Percentiles rank a stretch among this genome's conserved stretches.
These are phyloP conservation scores for Auricularia heimuer DNA, from an alignment of 768 basidiomycete species.

Conservation along the genomic window DNA sequence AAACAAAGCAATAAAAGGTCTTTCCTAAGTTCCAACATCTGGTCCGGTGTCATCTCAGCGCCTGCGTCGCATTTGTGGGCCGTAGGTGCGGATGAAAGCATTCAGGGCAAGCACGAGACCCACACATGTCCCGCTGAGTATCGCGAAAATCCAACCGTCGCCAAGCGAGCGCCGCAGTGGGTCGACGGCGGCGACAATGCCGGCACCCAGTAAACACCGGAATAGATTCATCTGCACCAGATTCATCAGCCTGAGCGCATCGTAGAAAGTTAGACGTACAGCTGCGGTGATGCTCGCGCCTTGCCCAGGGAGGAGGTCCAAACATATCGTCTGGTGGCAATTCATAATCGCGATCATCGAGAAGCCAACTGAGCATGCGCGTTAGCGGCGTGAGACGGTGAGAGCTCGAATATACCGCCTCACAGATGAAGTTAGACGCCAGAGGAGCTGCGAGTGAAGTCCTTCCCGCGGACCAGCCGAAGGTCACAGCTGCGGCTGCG, in stretches of 20 bases:
- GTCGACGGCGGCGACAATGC: background rate
- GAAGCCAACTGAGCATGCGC: constrained; percentile 1
- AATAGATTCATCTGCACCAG: constrained; percentile 14
- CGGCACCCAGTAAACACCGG: constrained; percentile 12
- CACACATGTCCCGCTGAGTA: no score
- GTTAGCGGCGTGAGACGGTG: no score
- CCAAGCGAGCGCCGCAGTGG: background rate
- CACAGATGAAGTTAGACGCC: constrained; percentile 17
- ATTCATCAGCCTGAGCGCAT: background rate
- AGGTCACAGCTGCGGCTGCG: constrained; percentile 10
- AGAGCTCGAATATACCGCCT: background rate
- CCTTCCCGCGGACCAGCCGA: constrained; percentile 18
- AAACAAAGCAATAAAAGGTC: no score
- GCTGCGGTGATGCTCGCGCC: constrained; percentile 21
- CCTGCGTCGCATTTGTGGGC: no score
- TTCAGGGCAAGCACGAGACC: no score
- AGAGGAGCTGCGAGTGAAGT: constrained; percentile 16
- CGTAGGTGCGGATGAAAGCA: no score
- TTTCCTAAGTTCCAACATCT: no score
- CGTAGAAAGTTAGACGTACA: background rate
- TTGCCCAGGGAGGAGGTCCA: constrained; percentile 24
- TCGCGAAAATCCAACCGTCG: background rate
- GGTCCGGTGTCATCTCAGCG: no score
- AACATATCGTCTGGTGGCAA: constrained; percentile 9
- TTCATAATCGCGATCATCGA: constrained; percentile 13